Evolutionary conservation across 768 basidiomycete genomes (phyloP).

Genomic region (Melanogaster broomeanus): DNA sequence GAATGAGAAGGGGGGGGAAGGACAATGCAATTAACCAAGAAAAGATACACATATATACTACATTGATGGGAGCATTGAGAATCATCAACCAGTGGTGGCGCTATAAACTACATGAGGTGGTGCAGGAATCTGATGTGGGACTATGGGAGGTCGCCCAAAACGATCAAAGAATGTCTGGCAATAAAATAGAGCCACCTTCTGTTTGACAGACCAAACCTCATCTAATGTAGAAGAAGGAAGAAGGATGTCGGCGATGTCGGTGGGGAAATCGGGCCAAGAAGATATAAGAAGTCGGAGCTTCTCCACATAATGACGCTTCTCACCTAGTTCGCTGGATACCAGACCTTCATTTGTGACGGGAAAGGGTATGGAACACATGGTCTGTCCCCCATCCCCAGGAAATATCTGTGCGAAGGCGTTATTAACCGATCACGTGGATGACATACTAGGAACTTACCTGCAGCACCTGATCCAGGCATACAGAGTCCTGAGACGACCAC

Average conservation of each 20-base stretch:
- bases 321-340: background rate
- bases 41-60: background rate
- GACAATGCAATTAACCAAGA: background rate
- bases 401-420: background rate
- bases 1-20: background rate
- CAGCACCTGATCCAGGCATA: background rate
- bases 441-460: background rate
- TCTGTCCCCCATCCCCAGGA: background rate
- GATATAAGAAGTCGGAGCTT: background rate
- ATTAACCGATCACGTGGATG: background rate
- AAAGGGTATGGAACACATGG: background rate
- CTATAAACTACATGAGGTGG: background rate
- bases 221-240: background rate
- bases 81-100: background rate
- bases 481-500: background rate
- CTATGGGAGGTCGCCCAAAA: background rate
- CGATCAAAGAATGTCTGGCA: constrained; percentile 2
- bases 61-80: too few species aligned
- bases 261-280: background rate
- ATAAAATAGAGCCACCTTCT: background rate
- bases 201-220: background rate
- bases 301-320: background rate
- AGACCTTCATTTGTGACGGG: background rate
- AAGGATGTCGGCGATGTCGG: background rate
- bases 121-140: background rate